Conservation (phyloP, 495 filamentous ascomycete genomes). For the Talaromyces wortmannii region DNA sequence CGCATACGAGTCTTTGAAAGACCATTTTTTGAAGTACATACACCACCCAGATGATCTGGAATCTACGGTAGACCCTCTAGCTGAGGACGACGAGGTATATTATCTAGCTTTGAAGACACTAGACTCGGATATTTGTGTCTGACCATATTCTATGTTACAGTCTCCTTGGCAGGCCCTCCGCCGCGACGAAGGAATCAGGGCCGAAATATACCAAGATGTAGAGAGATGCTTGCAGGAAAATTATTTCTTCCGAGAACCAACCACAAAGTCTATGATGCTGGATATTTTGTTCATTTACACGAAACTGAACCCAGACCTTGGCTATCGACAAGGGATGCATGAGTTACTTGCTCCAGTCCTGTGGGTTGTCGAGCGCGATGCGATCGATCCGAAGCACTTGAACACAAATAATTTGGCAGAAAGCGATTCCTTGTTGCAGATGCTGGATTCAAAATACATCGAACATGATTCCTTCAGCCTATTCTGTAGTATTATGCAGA, state of each 20-base stretch:
- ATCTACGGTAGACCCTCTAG: slow-evolving; percentile 74
- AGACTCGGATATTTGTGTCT: slow-evolving; percentile 21
- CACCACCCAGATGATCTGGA: slow-evolving; percentile 74
- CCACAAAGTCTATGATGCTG: slow-evolving; percentile 73
- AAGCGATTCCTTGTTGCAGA: slow-evolving; percentile 49
- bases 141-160: slow-evolving; percentile 44
- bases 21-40: slow-evolving; percentile 71
- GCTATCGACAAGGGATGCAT: slow-evolving; percentile 97
- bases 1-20: slow-evolving; percentile 63
- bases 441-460: slow-evolving; percentile 64
- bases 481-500: slow-evolving; percentile 81
- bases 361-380: slow-evolving; percentile 80
- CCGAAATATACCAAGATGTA: slow-evolving; percentile 94
- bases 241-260: slow-evolving; percentile 74
- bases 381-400: slow-evolving; percentile 43
- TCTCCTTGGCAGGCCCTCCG: slow-evolving; percentile 86
- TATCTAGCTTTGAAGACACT: slow-evolving; percentile 3
- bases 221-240: slow-evolving; percentile 90
- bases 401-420: slow-evolving; percentile 10
- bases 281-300: slow-evolving; percentile 92
- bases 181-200: slow-evolving; percentile 73
- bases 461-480: slow-evolving; percentile 90
- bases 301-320: slow-evolving; percentile 81
- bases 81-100: slow-evolving; percentile 75
- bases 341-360: slow-evolving; percentile 87